These are phyloP conservation scores for Beauveria bassiana DNA, from an alignment of 2,329 filamentous ascomycete genomes.

Conservation along the genomic window DNA sequence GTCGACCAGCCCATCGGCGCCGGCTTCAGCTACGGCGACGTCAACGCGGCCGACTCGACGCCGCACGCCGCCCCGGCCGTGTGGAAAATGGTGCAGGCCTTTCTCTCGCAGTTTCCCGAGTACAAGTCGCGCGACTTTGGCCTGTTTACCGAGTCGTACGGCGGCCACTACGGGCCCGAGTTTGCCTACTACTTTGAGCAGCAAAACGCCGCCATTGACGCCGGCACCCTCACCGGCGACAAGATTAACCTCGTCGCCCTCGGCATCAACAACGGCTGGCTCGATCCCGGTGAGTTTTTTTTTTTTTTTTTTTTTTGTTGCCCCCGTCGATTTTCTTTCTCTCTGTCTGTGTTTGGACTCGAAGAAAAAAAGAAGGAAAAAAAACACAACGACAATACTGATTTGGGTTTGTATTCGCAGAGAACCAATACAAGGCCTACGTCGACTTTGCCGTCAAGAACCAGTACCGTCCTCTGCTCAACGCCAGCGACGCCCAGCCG, in stretches of 20 bases:
- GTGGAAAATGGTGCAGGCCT: conserved; percentile 53
- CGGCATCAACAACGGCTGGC: conserved; percentile 50
- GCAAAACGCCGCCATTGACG: conserved; percentile 46
- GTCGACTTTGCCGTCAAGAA: conserved; percentile 39
- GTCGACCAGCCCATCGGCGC: conserved; percentile 19
- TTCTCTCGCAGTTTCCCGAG: conserved; percentile 54
- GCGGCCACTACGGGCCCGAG: conserved; percentile 51
- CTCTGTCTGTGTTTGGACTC: not conserved
- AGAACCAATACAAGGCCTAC: conserved; percentile 28
- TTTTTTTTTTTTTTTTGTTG: too few relatives aligned
- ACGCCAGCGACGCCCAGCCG: conserved; percentile 9
- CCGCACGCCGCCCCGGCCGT: conserved; percentile 31
- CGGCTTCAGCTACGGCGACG: conserved; percentile 22
- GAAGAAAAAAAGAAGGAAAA: too few relatives aligned
- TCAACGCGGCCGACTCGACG: not conserved
- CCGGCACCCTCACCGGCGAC: conserved; percentile 31
- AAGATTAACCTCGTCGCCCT: conserved; percentile 44
- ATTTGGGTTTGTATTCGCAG: conserved; percentile 10
- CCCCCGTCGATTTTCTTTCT: too few relatives aligned
- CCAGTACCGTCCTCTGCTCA: conserved; percentile 23
- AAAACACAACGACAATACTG: conserved; percentile 14
- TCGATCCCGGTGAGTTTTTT: conserved; percentile 28
- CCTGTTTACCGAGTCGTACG: conserved; percentile 48
- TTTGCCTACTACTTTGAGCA: conserved; percentile 47
- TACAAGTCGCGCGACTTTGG: conserved; percentile 52